Conservation (phyloP, 2,329 filamentous ascomycete genomes). For the Alternaria triticina region DNA sequence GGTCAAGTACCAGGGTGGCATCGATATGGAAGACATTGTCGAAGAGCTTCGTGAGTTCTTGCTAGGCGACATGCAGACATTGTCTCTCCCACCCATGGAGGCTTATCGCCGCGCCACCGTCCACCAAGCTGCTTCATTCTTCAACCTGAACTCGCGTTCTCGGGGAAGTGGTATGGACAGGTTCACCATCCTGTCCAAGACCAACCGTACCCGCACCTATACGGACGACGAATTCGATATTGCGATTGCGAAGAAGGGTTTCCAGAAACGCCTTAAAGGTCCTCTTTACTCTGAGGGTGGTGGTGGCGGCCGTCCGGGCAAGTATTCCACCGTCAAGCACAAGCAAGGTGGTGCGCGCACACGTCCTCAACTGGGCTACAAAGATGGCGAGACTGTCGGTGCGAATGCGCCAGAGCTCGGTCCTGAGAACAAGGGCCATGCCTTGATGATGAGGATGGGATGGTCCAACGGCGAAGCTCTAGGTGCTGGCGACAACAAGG, state of each 20-base stretch:
- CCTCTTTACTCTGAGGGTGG: constrained; percentile 15
- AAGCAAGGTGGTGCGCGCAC: constrained; percentile 18
- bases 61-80: constrained; percentile 65
- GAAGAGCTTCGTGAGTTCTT: constrained; percentile 77
- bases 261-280: constrained; percentile 49
- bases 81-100: constrained; percentile 83
- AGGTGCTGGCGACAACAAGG: constrained; percentile 82
- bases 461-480: constrained; percentile 88
- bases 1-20: constrained; percentile 74
- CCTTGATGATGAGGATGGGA: constrained; percentile 96
- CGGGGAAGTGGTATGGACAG: constrained; percentile 74
- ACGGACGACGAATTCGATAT: constrained; percentile 61
- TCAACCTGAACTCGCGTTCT: constrained; percentile 85
- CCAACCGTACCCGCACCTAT: constrained; percentile 67
- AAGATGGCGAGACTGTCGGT: constrained; percentile 88
- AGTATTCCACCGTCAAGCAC: constrained; percentile 12
- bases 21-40: constrained; percentile 73
- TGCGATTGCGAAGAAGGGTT: constrained; percentile 56
- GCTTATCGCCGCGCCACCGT: constrained; percentile 77
- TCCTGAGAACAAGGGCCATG: constrained; percentile 79
- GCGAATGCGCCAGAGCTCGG: constrained; percentile 84
- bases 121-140: constrained; percentile 76
- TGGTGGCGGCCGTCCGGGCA: constrained; percentile 16
- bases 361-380: constrained; percentile 57
- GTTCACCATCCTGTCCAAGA: constrained; percentile 79